phyloP scores from a whole-genome alignment of 2,329 filamentous ascomycete species.

The Knoxdaviesia capensis region DNA sequence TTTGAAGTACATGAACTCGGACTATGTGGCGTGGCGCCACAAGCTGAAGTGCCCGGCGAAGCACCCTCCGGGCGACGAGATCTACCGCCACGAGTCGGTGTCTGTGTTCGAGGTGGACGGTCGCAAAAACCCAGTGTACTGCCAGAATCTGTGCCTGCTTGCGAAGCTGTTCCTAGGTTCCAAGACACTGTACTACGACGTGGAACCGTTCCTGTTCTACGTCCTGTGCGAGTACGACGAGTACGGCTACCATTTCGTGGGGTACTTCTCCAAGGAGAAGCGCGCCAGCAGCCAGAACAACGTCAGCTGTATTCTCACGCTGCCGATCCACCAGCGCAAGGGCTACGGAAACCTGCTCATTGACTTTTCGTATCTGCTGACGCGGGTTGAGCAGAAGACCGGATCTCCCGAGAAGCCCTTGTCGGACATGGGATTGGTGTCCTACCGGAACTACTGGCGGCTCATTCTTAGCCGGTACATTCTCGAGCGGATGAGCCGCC shows the following conservation, averaged over 20 bases:
- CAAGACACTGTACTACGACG: conserved; percentile 95
- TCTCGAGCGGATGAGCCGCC: conserved; percentile 20
- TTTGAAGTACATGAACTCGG: conserved; percentile 98
- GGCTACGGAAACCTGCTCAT: conserved; percentile 94
- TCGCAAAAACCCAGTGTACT: conserved; percentile 94
- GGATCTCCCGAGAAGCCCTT: conserved; percentile 94
- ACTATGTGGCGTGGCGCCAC: conserved; percentile 94
- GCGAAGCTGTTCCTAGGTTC: conserved; percentile 97
- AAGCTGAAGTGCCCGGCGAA: conserved; percentile 94
- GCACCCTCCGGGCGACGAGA: conserved; percentile 92
- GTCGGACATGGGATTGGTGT: conserved; percentile 94
- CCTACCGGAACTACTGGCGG: conserved; percentile 95
- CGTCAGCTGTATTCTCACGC: conserved; percentile 86
- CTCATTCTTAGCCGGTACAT: conserved; percentile 73
- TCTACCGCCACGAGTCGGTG: conserved; percentile 77
- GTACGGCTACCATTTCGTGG: conserved; percentile 84
- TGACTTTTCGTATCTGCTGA: conserved; percentile 94
- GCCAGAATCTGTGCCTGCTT: conserved; percentile 87
- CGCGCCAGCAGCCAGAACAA: conserved; percentile 88
- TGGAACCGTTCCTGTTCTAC: conserved; percentile 93
- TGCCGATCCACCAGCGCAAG: conserved; percentile 92
- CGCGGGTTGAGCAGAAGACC: conserved; percentile 78
- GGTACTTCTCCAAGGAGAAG: conserved; percentile 99
- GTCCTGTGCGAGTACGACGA: conserved; percentile 91
- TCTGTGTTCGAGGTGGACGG: conserved; percentile 97